These are phyloP conservation scores for Hevea brasiliensis DNA, from an alignment of 345 rosid species.

Conservation along the genomic window DNA sequence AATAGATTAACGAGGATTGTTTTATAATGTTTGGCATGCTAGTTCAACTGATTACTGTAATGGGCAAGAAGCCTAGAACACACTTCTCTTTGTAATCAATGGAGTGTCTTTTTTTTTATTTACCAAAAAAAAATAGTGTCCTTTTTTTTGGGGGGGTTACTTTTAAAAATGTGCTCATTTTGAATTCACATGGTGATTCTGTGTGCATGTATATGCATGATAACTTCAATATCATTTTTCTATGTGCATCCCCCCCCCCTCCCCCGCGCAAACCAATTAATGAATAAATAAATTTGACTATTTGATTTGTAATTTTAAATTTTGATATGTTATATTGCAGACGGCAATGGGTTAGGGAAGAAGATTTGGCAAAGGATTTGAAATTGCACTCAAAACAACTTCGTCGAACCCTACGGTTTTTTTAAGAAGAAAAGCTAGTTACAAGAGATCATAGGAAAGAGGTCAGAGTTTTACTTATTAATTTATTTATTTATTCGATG, in stretches of 20 bases:
- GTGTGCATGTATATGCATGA: not conserved
- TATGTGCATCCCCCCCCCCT: too few relatives aligned
- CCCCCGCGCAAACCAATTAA: too few relatives aligned
- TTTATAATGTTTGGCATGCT: not conserved
- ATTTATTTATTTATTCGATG: not conserved
- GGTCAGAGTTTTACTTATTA: constrained; percentile 38
- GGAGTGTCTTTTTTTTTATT: not conserved
- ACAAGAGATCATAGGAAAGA: constrained; percentile 80
- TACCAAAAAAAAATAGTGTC: too few relatives aligned
- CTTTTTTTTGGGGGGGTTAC: too few relatives aligned
- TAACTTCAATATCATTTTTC: not conserved
- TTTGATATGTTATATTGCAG: constrained; percentile 30
- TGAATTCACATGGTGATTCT: not conserved
- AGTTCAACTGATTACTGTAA: not conserved
- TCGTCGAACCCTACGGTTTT: constrained; percentile 59
- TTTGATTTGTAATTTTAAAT: not conserved
- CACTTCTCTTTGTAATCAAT: not conserved
- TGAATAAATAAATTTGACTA: not conserved
- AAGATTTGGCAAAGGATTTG: constrained; percentile 88
- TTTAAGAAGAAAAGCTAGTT: constrained; percentile 76
- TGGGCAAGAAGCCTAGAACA: not conserved
- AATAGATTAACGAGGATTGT: too few relatives aligned
- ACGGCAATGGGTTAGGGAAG: constrained; percentile 93
- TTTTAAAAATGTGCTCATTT: not conserved
- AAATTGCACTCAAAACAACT: constrained; percentile 77